phyloP scores from a whole-genome alignment of 352 stramenopile genomes.

The Pythium folliculosum region DNA sequence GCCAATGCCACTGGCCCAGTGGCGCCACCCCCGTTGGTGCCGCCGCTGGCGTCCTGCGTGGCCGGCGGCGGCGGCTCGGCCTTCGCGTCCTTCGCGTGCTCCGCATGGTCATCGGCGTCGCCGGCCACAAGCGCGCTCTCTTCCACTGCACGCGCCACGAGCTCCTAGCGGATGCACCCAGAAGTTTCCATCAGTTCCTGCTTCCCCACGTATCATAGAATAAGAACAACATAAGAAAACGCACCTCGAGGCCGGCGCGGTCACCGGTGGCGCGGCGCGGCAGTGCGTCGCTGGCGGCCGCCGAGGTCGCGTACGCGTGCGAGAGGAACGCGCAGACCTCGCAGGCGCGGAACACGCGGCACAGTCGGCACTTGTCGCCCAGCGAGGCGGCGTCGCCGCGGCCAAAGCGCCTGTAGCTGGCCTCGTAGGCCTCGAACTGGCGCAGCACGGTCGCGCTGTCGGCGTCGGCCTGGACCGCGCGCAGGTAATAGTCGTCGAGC shows the following conservation, averaged over 20 bases:
- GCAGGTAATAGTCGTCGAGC: slow-evolving; percentile 84
- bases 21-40: slow-evolving; percentile 1
- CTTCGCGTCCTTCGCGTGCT: too few species aligned
- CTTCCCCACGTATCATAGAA: too few species aligned
- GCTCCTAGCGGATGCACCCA: slow-evolving; percentile 35
- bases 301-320: slow-evolving; percentile 35
- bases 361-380: slow-evolving; percentile 67
- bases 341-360: slow-evolving; percentile 78
- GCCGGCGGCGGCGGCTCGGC: too few species aligned
- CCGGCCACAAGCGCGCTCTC: slow-evolving; percentile 34
- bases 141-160: slow-evolving; percentile 49
- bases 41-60: not conserved
- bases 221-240: not conserved
- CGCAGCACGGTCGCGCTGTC: slow-evolving; percentile 89
- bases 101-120: not conserved
- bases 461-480: slow-evolving; percentile 89
- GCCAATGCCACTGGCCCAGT: not conserved
- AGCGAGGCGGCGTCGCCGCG: slow-evolving; percentile 38
- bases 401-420: slow-evolving; percentile 75
- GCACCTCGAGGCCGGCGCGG: slow-evolving; percentile 57
- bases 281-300: slow-evolving; percentile 22
- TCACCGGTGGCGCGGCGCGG: slow-evolving; percentile 41
- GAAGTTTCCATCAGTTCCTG: not conserved
- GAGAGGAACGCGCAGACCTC: slow-evolving; percentile 87
- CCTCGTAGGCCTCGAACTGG: slow-evolving; percentile 88